phyloP scores from a whole-genome alignment of 2,329 filamentous ascomycete genomes.

The Rutstroemia sp. region DNA sequence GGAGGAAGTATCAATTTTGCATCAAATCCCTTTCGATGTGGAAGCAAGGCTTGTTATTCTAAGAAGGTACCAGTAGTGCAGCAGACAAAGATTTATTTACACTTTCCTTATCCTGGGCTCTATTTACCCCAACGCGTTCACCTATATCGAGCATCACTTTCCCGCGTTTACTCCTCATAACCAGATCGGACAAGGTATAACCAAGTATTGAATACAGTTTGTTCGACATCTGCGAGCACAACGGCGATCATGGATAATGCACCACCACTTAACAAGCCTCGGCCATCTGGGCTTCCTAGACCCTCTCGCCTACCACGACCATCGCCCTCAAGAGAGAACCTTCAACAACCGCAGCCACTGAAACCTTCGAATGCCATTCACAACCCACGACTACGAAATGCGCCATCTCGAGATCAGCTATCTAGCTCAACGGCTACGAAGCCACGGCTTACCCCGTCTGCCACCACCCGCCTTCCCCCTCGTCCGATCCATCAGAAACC shows the following conservation, averaged over 20 bases:
- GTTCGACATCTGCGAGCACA: neutral
- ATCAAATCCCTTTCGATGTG: too few species aligned
- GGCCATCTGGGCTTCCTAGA: constrained; percentile 37
- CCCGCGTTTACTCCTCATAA: too few species aligned
- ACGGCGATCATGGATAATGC: constrained; percentile 23
- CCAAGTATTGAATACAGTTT: constrained; percentile 9
- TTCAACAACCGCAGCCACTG: constrained; percentile 31
- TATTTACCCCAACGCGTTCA: too few species aligned
- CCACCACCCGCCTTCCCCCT: neutral
- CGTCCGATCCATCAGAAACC: constrained; percentile 13
- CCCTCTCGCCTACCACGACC: constrained; percentile 45
- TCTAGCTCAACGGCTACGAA: constrained; percentile 12
- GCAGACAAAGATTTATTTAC: too few species aligned
- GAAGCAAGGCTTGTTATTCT: too few species aligned
- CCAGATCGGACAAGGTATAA: constrained; percentile 5
- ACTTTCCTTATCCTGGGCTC: too few species aligned
- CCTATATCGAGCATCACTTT: too few species aligned
- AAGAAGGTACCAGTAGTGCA: too few species aligned
- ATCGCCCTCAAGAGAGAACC: constrained; percentile 39
- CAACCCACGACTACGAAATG: constrained; percentile 24
- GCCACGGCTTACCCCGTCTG: neutral
- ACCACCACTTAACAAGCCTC: constrained; percentile 14
- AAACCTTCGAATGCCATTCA: constrained; percentile 8
- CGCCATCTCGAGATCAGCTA: constrained; percentile 19
- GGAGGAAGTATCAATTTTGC: too few species aligned